phyloP scores from a whole-genome alignment of 169 alveolate genomes.

The Cytauxzoon felis region DNA sequence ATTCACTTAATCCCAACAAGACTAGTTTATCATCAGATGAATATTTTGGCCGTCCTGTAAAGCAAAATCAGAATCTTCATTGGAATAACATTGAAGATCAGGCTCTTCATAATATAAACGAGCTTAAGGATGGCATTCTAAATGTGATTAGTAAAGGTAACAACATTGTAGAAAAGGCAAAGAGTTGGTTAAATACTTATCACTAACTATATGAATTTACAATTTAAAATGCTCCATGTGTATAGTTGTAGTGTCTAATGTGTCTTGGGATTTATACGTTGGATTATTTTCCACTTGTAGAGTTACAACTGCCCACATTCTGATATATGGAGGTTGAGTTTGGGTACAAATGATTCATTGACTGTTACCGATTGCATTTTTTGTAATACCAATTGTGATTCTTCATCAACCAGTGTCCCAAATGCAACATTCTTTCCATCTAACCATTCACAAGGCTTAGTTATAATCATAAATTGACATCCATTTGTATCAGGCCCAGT shows the following conservation, averaged over 20 bases:
- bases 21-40: constrained; percentile 68
- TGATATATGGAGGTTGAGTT: constrained; percentile 59
- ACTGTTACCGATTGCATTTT: constrained; percentile 83
- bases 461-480: constrained; percentile 94
- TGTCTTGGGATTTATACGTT: neutral
- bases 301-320: constrained; percentile 71
- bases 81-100: constrained; percentile 70
- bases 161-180: constrained; percentile 69
- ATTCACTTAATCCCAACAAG: constrained; percentile 41
- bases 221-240: too few species aligned
- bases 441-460: constrained; percentile 91
- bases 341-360: constrained; percentile 72
- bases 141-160: constrained; percentile 68
- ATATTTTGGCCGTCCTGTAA: constrained; percentile 64
- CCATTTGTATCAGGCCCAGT: constrained; percentile 93
- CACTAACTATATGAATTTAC: neutral
- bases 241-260: too few species aligned
- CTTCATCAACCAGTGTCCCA: constrained; percentile 84
- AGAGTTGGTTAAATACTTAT: constrained; percentile 69
- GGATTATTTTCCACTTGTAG: neutral
- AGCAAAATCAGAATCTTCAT: constrained; percentile 24
- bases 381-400: constrained; percentile 71
- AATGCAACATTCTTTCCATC: constrained; percentile 95
- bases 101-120: constrained; percentile 67
- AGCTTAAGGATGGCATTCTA: constrained; percentile 68